Base-by-base conservation (phyloP, 805 yeast species). In the Cyberlindnera xylosilytica region DNA sequence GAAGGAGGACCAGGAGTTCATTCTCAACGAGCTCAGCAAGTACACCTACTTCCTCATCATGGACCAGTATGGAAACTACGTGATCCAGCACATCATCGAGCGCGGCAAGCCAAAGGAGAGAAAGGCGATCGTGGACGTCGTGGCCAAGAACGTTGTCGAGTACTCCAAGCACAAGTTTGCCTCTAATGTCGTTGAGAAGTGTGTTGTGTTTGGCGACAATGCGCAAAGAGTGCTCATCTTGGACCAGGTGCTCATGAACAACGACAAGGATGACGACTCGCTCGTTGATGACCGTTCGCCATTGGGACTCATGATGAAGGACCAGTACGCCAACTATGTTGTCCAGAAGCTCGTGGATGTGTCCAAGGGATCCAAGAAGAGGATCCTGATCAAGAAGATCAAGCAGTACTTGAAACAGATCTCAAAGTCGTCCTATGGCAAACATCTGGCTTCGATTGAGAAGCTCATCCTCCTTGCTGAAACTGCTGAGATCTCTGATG, bases 41-140 rank as follows among this genome's bases (percentile, higher is more conserved):
- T 84, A 78, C 57, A 76, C 87, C 19, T 83, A 76, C 50, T 81
- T 78, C 57, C 72, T 93, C 57, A 86, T 90, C 44, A 96, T 88
- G 61, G 98, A 93, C 61, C 98, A 93, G 68, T 93, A 88, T 62
- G 99, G 99, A 46, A 93, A 93, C 68, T 93, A 93, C 60, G 99
- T 93, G 30, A 88, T 93, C 58, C 99, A 93, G 64, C 97, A 93
- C 62, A 85, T 93, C 41, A 76, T 93, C 50, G 95, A 89, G 62
- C 78, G 83, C 45, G 95, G 96, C n/a, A 65, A 68, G n/a, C 55
- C 64, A 15, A 70, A 68, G 20, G 89, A 85, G 54, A 76, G 83
- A 15, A 75, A 71, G 43, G 68, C 62, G 36, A 82, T 93, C 38
- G 71, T 88, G 36, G 70, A 73, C 34, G 78, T 84, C 34, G 95